Evolutionary conservation across 495 filamentous ascomycete genomes (phyloP).

Genomic region (Aspergillus homomorphus): DNA sequence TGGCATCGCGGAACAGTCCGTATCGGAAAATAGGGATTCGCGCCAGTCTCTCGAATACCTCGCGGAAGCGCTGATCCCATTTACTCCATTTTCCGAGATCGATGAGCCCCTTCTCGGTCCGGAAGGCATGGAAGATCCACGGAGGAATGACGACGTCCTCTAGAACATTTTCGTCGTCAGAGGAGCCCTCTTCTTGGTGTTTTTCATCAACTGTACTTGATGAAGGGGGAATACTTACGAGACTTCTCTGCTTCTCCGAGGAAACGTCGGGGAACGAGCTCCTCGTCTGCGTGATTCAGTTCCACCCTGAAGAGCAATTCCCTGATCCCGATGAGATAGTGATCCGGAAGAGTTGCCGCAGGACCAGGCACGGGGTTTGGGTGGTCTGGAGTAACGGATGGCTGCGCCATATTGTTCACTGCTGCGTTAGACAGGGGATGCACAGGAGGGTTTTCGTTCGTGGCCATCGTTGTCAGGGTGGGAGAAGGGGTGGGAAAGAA

Average conservation of each 20-base stretch:
- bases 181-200: too few species aligned
- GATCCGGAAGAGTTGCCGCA: neutral
- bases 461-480: neutral
- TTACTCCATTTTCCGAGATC: neutral
- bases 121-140: neutral
- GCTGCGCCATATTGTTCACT: neutral
- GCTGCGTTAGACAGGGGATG: neutral
- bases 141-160: neutral
- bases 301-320: neutral
- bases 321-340: neutral
- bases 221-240: neutral
- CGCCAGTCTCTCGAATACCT: neutral
- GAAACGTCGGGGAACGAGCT: neutral
- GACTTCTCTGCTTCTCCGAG: neutral
- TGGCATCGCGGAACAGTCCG: neutral
- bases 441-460: neutral
- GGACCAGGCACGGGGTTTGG: neutral
- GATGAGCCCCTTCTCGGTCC: neutral
- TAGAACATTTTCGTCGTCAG: neutral
- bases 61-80: neutral
- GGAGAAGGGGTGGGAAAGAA: neutral
- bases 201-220: neutral
- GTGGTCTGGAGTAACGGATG: neutral
- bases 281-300: neutral
- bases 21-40: neutral